phyloP scores from a whole-genome alignment of 208 protist genomes.

The Plasmodiophora brassicae region DNA sequence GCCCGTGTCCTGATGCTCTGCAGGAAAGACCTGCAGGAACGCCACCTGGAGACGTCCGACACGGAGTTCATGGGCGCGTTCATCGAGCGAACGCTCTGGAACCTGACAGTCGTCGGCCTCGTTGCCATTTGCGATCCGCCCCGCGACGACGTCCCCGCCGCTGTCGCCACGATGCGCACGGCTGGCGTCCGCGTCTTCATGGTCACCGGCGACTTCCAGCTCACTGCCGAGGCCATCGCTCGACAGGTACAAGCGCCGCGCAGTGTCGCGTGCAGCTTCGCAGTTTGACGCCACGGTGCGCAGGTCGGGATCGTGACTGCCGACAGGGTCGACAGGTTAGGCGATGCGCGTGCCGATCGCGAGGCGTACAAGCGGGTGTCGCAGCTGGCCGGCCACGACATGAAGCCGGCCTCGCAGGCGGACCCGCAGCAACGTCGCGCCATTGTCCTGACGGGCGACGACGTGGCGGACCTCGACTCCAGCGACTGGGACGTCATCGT shows the following conservation, averaged over 20 bases:
- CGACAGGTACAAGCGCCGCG: slow-evolving; percentile 81
- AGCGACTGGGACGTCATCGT: background rate
- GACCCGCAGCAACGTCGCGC: too few relatives aligned
- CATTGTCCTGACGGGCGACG: background rate
- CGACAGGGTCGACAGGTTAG: background rate
- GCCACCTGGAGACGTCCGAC: background rate
- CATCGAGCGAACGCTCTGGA: background rate
- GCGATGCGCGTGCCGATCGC: too few relatives aligned
- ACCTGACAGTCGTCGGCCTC: slow-evolving; percentile 72
- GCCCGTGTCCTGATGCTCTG: slow-evolving; percentile 13
- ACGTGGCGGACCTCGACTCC: background rate
- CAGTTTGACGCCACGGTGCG: too few relatives aligned
- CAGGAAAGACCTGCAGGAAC: background rate
- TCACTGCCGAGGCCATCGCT: slow-evolving; percentile 79
- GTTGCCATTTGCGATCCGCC: slow-evolving; percentile 79
- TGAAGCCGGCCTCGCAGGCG: background rate
- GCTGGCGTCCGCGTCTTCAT: slow-evolving; percentile 81
- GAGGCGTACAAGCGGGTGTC: background rate
- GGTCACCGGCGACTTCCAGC: slow-evolving; percentile 83
- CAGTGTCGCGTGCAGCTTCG: too few relatives aligned
- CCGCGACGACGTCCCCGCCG: slow-evolving; percentile 62
- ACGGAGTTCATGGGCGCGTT: background rate
- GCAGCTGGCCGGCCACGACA: background rate
- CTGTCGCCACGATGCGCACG: slow-evolving; percentile 62
- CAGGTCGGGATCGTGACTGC: slow-evolving; percentile 53